phyloP scores from a whole-genome alignment of 2,329 filamentous ascomycete genomes.

The Fusarium algeriense region DNA sequence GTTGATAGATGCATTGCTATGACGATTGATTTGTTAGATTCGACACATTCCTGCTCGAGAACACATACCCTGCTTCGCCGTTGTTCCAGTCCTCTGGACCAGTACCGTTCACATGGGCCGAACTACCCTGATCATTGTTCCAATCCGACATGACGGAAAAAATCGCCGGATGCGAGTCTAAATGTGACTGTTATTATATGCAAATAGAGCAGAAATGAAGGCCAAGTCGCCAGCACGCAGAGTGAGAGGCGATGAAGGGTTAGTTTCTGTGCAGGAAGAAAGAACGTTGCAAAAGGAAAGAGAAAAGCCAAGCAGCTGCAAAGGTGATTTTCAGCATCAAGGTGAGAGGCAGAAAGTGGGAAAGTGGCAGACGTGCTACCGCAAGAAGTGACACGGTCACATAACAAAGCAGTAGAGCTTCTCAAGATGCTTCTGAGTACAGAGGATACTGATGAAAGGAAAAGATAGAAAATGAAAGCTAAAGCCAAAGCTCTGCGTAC shows the following conservation, averaged over 20 bases:
- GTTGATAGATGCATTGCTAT: conserved; percentile 14
- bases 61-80: conserved; percentile 15
- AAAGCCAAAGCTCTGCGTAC: conserved; percentile 1
- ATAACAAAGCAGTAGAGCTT: not conserved
- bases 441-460: no score
- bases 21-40: not conserved
- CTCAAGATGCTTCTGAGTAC: not conserved
- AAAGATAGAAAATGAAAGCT: not conserved
- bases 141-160: conserved; percentile 27
- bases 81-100: conserved; percentile 9
- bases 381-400: not conserved
- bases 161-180: not conserved
- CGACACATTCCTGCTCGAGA: not conserved
- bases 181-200: not conserved
- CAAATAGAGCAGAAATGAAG: not conserved
- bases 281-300: not conserved
- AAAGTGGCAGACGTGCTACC: not conserved
- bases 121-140: conserved; percentile 17
- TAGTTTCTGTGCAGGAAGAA: not conserved
- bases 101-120: conserved; percentile 8
- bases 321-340: not conserved
- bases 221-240: not conserved
- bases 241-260: no score
- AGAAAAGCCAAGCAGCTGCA: not conserved
- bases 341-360: not conserved